Percentiles rank a stretch among this genome's conserved stretches.
phyloP scores from a whole-genome alignment of 140 eudicot genomes.

The Ambrosia hybrid region DNA sequence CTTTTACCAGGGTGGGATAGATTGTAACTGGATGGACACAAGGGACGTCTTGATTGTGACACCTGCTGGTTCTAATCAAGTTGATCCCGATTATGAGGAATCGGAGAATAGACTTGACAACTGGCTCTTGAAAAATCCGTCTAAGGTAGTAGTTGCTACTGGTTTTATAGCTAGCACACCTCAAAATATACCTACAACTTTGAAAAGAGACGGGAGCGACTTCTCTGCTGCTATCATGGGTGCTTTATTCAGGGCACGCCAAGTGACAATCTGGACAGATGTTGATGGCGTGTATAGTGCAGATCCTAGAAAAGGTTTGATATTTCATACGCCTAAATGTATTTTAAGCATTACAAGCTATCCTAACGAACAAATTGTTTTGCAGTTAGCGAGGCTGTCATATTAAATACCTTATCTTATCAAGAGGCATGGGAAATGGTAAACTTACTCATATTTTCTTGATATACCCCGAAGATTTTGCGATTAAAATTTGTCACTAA shows the following conservation, averaged over 20 bases:
- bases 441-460: constrained; percentile 23
- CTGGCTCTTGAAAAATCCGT: constrained; percentile 66
- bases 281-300: constrained; percentile 99
- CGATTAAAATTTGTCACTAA: constrained; percentile 11
- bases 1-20: constrained; percentile 58
- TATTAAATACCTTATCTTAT: constrained; percentile 73
- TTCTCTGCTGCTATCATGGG: constrained; percentile 99
- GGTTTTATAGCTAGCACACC: constrained; percentile 97
- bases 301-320: constrained; percentile 94
- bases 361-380: constrained; percentile 22
- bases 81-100: constrained; percentile 90
- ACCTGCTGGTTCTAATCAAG: constrained; percentile 86
- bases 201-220: constrained; percentile 97
- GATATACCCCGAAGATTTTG: constrained; percentile 15
- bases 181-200: constrained; percentile 88
- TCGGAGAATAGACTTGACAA: constrained; percentile 74
- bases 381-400: constrained; percentile 97
- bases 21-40: constrained; percentile 95
- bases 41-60: constrained; percentile 82
- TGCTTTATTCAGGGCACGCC: constrained; percentile 76
- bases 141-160: constrained; percentile 76
- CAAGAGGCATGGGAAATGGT: constrained; percentile 99
- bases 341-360: constrained; percentile 10
- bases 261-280: constrained; percentile 98
- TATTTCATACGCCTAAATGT: constrained; percentile 2